Evolutionary conservation across 208 protist genomes (phyloP).

Genomic region (Phytomonas francai): DNA sequence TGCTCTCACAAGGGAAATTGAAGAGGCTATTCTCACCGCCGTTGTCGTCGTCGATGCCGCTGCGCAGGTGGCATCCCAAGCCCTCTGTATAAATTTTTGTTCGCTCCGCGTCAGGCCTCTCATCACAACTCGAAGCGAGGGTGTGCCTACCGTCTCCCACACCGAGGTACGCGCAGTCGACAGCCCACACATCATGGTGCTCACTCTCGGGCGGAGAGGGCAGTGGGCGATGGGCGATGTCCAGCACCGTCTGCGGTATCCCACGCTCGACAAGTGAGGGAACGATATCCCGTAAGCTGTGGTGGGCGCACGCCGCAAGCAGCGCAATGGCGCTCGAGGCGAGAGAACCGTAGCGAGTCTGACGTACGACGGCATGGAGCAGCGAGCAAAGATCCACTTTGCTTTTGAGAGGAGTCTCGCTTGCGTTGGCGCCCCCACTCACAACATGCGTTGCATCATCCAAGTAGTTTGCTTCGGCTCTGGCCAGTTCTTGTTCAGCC

Average conservation of each 20-base stretch:
- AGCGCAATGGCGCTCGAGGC: conserved; percentile 34
- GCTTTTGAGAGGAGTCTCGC: background rate
- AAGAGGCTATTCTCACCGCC: conserved; percentile 9
- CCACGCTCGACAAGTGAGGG: conserved; percentile 69
- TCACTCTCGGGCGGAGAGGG: background rate
- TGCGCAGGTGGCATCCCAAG: background rate
- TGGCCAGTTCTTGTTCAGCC: too few species aligned
- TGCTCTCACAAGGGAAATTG: conserved; percentile 13
- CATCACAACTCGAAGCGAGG: too few species aligned
- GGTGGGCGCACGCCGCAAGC: conserved; percentile 67
- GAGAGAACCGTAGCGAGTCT: conserved; percentile 53
- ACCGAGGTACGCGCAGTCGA: conserved; percentile 3
- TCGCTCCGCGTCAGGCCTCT: too few species aligned
- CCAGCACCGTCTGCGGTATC: conserved; percentile 47
- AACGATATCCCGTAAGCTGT: conserved; percentile 81
- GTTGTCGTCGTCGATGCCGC: conserved; percentile 11
- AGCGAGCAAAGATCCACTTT: conserved; percentile 36
- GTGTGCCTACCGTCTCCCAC: too few species aligned
- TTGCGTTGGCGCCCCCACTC: background rate
- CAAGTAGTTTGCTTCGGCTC: too few species aligned
- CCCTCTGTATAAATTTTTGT: too few species aligned
- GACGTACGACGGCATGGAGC: conserved; percentile 43
- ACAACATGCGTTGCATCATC: too few species aligned
- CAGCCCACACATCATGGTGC: background rate
- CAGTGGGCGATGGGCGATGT: conserved; percentile 27